A percentile compares a stretch with the other conserved stretches of the same genome.
Conservation (phyloP, 495 filamentous ascomycete genomes). For the Aspergillus sclerotioniger region DNA sequence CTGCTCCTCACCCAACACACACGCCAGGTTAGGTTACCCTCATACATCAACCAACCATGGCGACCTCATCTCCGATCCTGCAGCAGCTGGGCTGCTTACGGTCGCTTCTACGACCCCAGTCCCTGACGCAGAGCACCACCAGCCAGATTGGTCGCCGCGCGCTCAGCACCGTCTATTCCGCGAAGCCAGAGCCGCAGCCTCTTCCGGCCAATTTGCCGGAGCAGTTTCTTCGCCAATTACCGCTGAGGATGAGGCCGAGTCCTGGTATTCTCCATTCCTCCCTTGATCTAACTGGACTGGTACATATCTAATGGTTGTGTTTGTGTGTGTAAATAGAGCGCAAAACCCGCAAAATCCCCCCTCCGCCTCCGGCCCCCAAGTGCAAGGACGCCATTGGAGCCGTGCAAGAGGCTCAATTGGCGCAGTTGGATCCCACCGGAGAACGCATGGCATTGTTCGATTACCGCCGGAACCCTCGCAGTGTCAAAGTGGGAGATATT, state of each 20-base stretch:
- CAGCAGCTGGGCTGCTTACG: constrained; percentile 70
- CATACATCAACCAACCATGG: constrained; percentile 53
- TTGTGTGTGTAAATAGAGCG: constrained; percentile 23
- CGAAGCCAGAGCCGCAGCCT: constrained; percentile 35
- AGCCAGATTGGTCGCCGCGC: constrained; percentile 39
- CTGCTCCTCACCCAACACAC: constrained; percentile 5
- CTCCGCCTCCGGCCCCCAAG: constrained; percentile 45
- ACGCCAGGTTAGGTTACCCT: background rate
- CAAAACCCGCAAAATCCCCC: constrained; percentile 53
- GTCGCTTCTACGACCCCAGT: constrained; percentile 46
- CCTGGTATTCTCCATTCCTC: too few relatives aligned
- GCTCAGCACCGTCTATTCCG: constrained; percentile 41
- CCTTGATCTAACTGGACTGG: too few relatives aligned
- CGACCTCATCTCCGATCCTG: constrained; percentile 52
- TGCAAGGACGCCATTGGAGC: constrained; percentile 61
- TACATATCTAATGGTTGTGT: background rate
- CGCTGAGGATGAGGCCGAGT: constrained; percentile 35
- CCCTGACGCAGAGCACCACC: constrained; percentile 45
- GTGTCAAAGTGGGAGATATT: constrained; percentile 78
- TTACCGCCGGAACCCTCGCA: constrained; percentile 65
- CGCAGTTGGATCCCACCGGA: constrained; percentile 76
- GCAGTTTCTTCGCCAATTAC: constrained; percentile 44
- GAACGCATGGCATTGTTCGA: constrained; percentile 79
- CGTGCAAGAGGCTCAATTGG: constrained; percentile 64
- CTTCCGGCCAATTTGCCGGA: constrained; percentile 42